phyloP scores from a whole-genome alignment of 2,329 filamentous ascomycete species.

The Teratosphaeria epicoccoides region DNA sequence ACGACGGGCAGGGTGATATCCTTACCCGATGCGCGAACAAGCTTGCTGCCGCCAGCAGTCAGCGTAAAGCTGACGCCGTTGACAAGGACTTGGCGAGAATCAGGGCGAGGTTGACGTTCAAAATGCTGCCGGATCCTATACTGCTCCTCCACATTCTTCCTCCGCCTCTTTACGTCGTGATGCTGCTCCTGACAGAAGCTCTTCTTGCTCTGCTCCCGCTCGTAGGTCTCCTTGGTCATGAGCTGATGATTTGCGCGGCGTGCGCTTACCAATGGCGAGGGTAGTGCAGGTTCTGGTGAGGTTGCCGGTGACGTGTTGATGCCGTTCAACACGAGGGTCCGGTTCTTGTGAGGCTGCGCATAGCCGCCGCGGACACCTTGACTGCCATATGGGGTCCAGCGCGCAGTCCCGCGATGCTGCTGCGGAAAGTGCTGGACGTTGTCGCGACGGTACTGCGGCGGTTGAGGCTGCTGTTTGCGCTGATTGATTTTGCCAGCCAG shows the following conservation, averaged over 20 bases:
- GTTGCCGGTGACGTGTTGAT: conserved; percentile 18
- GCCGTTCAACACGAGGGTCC: conserved; percentile 45
- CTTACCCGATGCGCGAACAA: conserved; percentile 63
- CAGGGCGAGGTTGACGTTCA: not conserved
- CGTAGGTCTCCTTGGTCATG: conserved; percentile 69
- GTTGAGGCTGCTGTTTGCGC: conserved; percentile 16
- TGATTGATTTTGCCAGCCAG: conserved; percentile 22
- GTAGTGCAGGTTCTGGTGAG: not conserved
- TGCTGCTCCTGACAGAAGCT: conserved; percentile 63
- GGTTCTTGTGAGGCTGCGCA: conserved; percentile 39
- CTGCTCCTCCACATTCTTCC: conserved; percentile 9
- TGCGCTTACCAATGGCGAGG: conserved; percentile 53
- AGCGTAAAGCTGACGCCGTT: conserved; percentile 66
- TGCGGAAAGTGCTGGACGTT: not conserved
- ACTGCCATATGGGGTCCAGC: conserved; percentile 19
- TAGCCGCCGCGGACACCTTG: conserved; percentile 23
- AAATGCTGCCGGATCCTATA: conserved; percentile 7
- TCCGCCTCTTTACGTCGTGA: conserved; percentile 44
- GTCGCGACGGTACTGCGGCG: conserved; percentile 1
- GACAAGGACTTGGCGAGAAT: conserved; percentile 51
- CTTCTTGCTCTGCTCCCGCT: conserved; percentile 59
- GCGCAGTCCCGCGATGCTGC: conserved; percentile 1
- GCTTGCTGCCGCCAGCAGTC: conserved; percentile 68
- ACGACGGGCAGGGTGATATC: conserved; percentile 3
- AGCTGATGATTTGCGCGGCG: conserved; percentile 66